Percentiles rank a stretch among this genome's conserved stretches.
phyloP scores from a whole-genome alignment of 2,329 filamentous ascomycete species.

The Beauveria asiatica region DNA sequence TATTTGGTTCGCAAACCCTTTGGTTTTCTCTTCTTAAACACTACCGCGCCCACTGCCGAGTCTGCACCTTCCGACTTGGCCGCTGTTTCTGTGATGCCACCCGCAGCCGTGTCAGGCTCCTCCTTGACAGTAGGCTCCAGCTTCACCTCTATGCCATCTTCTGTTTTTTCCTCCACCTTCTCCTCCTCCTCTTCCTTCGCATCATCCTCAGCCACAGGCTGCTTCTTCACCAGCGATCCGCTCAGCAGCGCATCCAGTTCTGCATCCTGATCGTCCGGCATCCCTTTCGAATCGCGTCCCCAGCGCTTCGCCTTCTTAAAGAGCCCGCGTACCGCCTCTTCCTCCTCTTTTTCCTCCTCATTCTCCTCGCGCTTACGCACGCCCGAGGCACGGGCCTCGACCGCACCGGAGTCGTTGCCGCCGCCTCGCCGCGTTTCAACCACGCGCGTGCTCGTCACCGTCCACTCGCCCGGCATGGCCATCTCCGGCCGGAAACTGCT shows the following conservation, averaged over 20 bases:
- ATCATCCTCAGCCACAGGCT: conserved; percentile 11
- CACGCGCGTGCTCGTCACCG: conserved; percentile 56
- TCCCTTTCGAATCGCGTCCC: conserved; percentile 45
- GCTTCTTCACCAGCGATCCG: conserved; percentile 22
- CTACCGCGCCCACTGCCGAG: conserved; percentile 38
- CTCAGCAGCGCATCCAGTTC: conserved; percentile 56
- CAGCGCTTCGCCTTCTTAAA: conserved; percentile 52
- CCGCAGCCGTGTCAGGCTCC: conserved; percentile 24
- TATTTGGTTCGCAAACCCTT: conserved; percentile 43
- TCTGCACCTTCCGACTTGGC: conserved; percentile 31
- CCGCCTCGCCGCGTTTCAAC: conserved; percentile 37
- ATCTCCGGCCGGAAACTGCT: conserved; percentile 69
- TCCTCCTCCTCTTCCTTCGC: conserved; percentile 11
- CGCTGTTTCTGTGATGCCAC: conserved; percentile 10
- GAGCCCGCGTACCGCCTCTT: conserved; percentile 47
- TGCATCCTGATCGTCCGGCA: conserved; percentile 36
- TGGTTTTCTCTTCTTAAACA: conserved; percentile 75
- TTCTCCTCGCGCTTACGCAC: conserved; percentile 55
- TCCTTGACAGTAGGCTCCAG: conserved; percentile 28
- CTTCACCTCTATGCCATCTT: conserved; percentile 14
- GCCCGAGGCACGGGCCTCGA: conserved; percentile 44
- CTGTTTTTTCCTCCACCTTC: conserved; percentile 18
- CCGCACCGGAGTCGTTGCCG: conserved; percentile 29
- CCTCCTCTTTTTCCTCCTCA: conserved; percentile 53
- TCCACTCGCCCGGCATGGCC: conserved; percentile 86